Evolutionary conservation across 768 basidiomycete species (phyloP).

Genomic region (Kwoniella botswanensis): DNA sequence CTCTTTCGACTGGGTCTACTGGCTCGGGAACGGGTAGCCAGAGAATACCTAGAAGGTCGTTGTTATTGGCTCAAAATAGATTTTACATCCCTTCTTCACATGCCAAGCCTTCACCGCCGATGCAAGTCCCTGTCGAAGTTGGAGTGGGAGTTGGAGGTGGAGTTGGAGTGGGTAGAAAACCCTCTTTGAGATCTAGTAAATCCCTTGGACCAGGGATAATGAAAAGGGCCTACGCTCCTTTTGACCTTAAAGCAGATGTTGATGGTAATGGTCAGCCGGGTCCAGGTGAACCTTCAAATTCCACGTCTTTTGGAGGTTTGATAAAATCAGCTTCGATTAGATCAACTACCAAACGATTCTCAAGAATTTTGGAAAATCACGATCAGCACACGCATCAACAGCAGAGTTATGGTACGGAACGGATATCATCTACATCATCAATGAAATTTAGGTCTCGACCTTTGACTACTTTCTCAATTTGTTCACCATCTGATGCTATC

Average conservation of each 20-base stretch:
- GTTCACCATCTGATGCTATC: conserved; percentile 41
- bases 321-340: conserved; percentile 17
- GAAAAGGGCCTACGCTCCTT: conserved; percentile 20
- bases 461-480: conserved; percentile 30
- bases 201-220: conserved; percentile 20
- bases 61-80: conserved; percentile 25
- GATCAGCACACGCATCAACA: not conserved
- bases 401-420: conserved; percentile 4
- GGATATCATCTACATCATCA: conserved; percentile 15
- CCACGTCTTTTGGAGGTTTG: not conserved
- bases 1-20: not conserved
- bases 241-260: not conserved
- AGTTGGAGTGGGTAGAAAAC: not conserved
- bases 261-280: not conserved
- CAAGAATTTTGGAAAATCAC: not conserved
- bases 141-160: too few species aligned
- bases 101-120: not conserved
- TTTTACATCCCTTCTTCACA: conserved; percentile 20
- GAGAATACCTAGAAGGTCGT: conserved; percentile 17
- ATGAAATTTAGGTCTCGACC: conserved; percentile 16
- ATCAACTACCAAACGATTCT: conserved; percentile 9
- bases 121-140: too few species aligned
- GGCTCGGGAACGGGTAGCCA: not conserved
- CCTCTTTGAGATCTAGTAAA: conserved; percentile 12
- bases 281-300: not conserved